Conservation (phyloP, 352 stramenopile species). For the Phytophthora niederhauseri region DNA sequence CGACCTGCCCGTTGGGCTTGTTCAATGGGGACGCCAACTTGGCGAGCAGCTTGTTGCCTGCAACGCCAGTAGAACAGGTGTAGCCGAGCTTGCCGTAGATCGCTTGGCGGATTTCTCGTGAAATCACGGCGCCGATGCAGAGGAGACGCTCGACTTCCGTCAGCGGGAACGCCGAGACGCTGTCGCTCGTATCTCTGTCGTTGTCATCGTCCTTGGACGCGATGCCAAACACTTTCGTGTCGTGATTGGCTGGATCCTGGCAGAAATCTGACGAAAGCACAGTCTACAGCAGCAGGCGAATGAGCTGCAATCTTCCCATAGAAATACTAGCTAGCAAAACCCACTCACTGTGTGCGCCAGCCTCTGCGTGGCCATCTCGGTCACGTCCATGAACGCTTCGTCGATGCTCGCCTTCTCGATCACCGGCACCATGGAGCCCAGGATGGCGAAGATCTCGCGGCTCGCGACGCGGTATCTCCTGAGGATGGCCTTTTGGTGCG, state of each 20-base stretch:
- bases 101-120: constrained; percentile 70
- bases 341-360: constrained; percentile 51
- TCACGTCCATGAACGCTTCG: constrained; percentile 85
- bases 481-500: constrained; percentile 84
- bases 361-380: constrained; percentile 60
- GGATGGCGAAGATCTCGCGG: constrained; percentile 75
- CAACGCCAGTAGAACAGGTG: constrained; percentile 81
- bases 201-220: constrained; percentile 39
- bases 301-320: constrained; percentile 3
- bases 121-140: constrained; percentile 66
- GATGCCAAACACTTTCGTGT: constrained; percentile 81
- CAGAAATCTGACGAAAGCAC: constrained; percentile 69
- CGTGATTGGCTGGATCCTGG: constrained; percentile 50
- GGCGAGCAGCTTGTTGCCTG: constrained; percentile 78
- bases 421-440: constrained; percentile 52
- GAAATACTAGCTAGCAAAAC: not conserved
- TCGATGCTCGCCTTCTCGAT: constrained; percentile 85
- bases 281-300: constrained; percentile 31
- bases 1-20: constrained; percentile 82
- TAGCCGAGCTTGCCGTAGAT: constrained; percentile 73
- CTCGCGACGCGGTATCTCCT: constrained; percentile 81
- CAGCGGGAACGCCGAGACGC: constrained; percentile 54
- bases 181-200: constrained; percentile 16
- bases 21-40: constrained; percentile 84
- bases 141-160: constrained; percentile 70